phyloP scores from a whole-genome alignment of 2,329 filamentous ascomycete species.

The Fusarium albidum region DNA sequence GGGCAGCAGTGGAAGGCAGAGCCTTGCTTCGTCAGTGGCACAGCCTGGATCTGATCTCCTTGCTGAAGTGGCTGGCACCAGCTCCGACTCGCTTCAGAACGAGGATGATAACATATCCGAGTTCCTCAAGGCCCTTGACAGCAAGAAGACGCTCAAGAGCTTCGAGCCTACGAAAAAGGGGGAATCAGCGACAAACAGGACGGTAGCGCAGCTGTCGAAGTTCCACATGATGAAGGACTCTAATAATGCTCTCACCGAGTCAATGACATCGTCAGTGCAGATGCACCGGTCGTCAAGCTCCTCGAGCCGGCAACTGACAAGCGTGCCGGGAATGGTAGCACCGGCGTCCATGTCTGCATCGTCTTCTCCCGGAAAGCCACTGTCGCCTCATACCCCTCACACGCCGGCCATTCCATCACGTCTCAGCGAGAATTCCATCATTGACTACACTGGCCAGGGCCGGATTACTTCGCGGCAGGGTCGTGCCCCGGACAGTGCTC shows the following conservation, averaged over 20 bases:
- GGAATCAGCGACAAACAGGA: slow-evolving; percentile 76
- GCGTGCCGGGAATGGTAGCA: slow-evolving; percentile 71
- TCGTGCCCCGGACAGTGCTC: slow-evolving; percentile 36
- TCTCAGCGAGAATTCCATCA: slow-evolving; percentile 88
- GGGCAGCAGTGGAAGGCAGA: slow-evolving; percentile 81
- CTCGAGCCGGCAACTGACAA: slow-evolving; percentile 66
- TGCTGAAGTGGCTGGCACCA: slow-evolving; percentile 71
- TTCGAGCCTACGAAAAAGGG: slow-evolving; percentile 74
- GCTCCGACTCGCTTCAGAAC: slow-evolving; percentile 72
- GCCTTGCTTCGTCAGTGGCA: slow-evolving; percentile 72
- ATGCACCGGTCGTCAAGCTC: slow-evolving; percentile 84
- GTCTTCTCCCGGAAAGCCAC: slow-evolving; percentile 88
- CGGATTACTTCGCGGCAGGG: slow-evolving; percentile 43
- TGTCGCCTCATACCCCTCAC: slow-evolving; percentile 90
- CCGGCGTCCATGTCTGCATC: slow-evolving; percentile 83
- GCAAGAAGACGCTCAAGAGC: slow-evolving; percentile 84
- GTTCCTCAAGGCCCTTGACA: slow-evolving; percentile 88
- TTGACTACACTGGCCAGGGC: slow-evolving; percentile 45
- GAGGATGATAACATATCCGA: slow-evolving; percentile 95
- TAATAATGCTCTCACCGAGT: slow-evolving; percentile 88
- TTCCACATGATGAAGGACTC: slow-evolving; percentile 92
- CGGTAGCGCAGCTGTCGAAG: slow-evolving; percentile 80
- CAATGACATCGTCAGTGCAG: slow-evolving; percentile 88
- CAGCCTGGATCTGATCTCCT: slow-evolving; percentile 83
- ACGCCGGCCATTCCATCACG: slow-evolving; percentile 93